Evolutionary conservation across 176 grass and related monocot genomes (phyloP).

Genomic region (Triticum urartu): DNA sequence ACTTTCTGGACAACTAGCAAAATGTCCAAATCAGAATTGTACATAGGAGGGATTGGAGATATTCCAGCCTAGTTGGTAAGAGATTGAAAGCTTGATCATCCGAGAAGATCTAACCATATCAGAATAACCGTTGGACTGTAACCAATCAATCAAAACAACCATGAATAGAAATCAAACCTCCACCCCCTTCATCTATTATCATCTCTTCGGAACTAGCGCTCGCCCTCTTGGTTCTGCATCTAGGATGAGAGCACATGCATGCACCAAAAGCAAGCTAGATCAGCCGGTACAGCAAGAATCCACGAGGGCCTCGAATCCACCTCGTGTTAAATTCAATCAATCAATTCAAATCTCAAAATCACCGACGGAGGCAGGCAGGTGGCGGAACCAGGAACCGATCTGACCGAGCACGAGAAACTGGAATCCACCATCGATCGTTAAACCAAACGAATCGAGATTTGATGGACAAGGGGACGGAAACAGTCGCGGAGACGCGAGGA

Average conservation of each 20-base stretch:
- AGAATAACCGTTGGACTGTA: neutral
- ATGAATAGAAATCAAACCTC: neutral
- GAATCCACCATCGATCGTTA: neutral
- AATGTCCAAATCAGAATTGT: neutral
- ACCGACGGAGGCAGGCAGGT: neutral
- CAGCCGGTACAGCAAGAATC: neutral
- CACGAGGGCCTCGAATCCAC: conserved; percentile 12
- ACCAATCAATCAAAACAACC: neutral
- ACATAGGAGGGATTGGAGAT: neutral
- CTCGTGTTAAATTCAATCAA: neutral
- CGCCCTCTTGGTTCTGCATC: neutral
- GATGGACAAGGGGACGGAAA: neutral
- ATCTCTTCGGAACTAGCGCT: neutral
- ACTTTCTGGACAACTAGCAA: neutral
- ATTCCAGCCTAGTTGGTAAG: too few relatives aligned
- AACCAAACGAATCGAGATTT: neutral
- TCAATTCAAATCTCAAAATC: conserved; percentile 11
- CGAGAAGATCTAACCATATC: neutral
- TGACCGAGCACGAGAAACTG: conserved; percentile 3
- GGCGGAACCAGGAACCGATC: conserved; percentile 3
- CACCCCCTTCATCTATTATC: neutral
- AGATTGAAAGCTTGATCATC: neutral
- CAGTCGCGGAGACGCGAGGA: neutral
- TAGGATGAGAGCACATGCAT: neutral
- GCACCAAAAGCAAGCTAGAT: neutral